A percentile compares a stretch with the other conserved stretches of the same genome.
phyloP scores from a whole-genome alignment of 2,329 filamentous ascomycete genomes.

The Fonsecaea multimorphosa region DNA sequence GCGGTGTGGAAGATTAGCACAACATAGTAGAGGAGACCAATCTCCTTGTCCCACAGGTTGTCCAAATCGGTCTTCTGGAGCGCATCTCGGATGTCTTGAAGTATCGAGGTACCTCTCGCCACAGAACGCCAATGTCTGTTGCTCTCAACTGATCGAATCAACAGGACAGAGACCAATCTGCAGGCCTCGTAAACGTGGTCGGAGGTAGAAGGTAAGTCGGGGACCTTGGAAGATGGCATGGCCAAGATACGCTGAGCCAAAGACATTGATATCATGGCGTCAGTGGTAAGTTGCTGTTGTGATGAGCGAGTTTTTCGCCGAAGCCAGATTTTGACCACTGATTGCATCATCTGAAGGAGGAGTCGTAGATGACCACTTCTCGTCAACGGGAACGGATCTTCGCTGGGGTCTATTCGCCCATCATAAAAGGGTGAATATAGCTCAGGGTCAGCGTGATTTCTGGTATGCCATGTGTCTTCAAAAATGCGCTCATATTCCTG shows the following conservation, averaged over 20 bases:
- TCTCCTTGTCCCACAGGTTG: constrained; percentile 23
- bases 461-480: constrained; percentile 22
- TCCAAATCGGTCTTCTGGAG: constrained; percentile 24
- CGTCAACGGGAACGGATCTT: constrained; percentile 25
- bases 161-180: constrained; percentile 24
- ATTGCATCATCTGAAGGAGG: constrained; percentile 28
- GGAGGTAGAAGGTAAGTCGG: constrained; percentile 15
- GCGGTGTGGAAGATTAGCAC: constrained; percentile 28
- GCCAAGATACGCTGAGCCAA: constrained; percentile 16
- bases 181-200: constrained; percentile 30
- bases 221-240: constrained; percentile 21
- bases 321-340: constrained; percentile 24
- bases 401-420: constrained; percentile 15
- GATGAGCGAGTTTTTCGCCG: not conserved
- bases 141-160: constrained; percentile 21
- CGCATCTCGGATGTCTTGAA: constrained; percentile 14
- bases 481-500: constrained; percentile 25
- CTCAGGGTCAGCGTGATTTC: constrained; percentile 16
- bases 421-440: constrained; percentile 30
- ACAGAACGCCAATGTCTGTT: constrained; percentile 12
- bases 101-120: constrained; percentile 8
- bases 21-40: constrained; percentile 29
- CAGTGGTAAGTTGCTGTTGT: not conserved
- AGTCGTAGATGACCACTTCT: constrained; percentile 13
- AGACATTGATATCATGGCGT: constrained; percentile 9